Conservation (phyloP, 257 asterid species). For the Lycium ferocissimum region DNA sequence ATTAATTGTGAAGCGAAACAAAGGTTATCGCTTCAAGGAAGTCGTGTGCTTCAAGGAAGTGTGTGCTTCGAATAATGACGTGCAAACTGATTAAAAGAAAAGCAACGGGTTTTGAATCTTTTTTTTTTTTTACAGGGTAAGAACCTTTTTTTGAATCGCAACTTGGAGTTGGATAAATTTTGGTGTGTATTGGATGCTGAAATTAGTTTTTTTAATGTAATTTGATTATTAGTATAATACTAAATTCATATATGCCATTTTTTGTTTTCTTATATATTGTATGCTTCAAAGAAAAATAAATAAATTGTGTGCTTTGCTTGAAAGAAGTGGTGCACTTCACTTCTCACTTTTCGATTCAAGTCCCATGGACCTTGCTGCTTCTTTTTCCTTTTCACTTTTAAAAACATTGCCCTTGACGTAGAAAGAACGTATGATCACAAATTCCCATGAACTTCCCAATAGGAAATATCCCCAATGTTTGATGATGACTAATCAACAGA, state of each 20-base stretch:
- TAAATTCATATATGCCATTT: not conserved
- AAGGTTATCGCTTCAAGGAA: not conserved
- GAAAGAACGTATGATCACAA: not conserved
- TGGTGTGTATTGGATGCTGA: not conserved
- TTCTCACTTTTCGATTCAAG: not conserved
- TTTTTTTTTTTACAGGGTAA: not conserved
- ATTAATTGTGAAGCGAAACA: no score
- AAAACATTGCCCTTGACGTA: not conserved
- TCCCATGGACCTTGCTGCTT: not conserved
- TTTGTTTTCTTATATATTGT: not conserved
- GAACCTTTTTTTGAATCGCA: not conserved
- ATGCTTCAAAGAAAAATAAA: constrained; percentile 15
- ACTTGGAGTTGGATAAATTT: not conserved
- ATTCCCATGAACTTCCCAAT: not conserved
- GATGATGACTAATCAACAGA: not conserved
- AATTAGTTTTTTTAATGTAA: not conserved
- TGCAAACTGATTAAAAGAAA: not conserved
- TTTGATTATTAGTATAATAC: not conserved
- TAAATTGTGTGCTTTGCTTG: not conserved
- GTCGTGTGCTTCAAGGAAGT: not conserved
- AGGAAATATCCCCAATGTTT: constrained; percentile 1
- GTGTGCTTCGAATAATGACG: not conserved
- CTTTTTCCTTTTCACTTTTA: not conserved
- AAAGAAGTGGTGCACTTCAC: not conserved
- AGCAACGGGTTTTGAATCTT: not conserved